Percentiles rank a stretch among this genome's conserved stretches.
Conservation (phyloP, 768 basidiomycete genomes). For the Boletus edulis region DNA sequence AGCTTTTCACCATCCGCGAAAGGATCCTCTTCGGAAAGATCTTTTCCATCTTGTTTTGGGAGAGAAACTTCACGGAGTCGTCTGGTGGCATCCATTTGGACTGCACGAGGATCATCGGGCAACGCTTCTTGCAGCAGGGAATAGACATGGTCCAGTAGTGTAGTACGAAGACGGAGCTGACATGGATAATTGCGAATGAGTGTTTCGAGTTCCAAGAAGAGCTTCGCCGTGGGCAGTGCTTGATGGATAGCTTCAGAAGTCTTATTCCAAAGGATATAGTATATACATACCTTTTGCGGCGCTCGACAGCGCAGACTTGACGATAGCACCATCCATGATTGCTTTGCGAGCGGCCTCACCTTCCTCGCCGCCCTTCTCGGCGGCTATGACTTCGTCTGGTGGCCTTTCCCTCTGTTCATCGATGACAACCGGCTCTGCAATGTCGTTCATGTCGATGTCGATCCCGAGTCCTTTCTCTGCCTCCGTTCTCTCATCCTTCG, state of each 20-base stretch:
- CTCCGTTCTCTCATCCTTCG: conserved; percentile 11
- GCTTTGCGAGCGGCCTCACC: conserved; percentile 56
- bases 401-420: conserved; percentile 23
- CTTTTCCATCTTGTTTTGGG: conserved; percentile 21
- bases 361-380: conserved; percentile 42
- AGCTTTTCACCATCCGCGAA: conserved; percentile 19
- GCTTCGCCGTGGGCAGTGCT: conserved; percentile 41
- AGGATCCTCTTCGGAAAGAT: conserved; percentile 3
- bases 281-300: conserved; percentile 64
- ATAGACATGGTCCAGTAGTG: conserved; percentile 45
- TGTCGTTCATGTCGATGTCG: conserved; percentile 21
- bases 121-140: conserved; percentile 36
- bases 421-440: conserved; percentile 12
- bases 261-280: conserved; percentile 7
- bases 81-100: conserved; percentile 40
- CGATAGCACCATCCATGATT: conserved; percentile 78
- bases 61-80: conserved; percentile 28
- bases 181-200: conserved; percentile 45
- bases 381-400: conserved; percentile 28
- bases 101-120: conserved; percentile 37
- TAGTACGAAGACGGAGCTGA: conserved; percentile 35
- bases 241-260: conserved; percentile 9
- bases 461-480: conserved; percentile 22
- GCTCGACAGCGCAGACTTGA: conserved; percentile 70
- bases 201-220: conserved; percentile 42